phyloP scores from a whole-genome alignment of 495 filamentous ascomycete species.

The Xylaria sp. region DNA sequence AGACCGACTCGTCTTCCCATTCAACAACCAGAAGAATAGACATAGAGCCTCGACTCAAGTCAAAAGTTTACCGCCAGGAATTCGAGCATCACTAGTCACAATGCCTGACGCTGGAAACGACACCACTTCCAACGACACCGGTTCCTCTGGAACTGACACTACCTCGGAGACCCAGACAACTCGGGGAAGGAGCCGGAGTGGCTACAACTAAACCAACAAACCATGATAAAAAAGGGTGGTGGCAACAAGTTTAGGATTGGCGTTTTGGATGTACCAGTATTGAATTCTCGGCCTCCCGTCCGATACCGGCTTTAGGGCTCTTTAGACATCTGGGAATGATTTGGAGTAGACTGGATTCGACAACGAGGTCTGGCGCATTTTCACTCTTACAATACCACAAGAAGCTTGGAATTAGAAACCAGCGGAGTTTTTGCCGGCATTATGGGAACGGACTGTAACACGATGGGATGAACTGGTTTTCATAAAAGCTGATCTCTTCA shows the following conservation, averaged over 20 bases:
- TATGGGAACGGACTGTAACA: conserved; percentile 15
- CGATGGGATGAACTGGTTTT: conserved; percentile 13
- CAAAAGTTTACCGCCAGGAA: no score
- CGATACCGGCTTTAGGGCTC: neutral
- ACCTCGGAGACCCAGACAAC: conserved; percentile 20
- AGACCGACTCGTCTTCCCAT: no score
- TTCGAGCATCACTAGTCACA: neutral
- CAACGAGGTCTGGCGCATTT: conserved; percentile 7
- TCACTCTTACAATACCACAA: conserved; percentile 5
- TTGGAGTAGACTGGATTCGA: conserved; percentile 20
- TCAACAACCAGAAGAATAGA: no score
- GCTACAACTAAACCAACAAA: conserved; percentile 25
- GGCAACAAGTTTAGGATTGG: conserved; percentile 5
- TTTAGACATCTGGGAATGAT: conserved; percentile 9
- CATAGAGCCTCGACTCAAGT: no score
- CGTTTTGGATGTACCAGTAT: conserved; percentile 16
- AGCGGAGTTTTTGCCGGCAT: neutral
- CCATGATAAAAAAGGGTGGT: neutral
- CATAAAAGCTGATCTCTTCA: neutral
- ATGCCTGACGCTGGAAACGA: conserved; percentile 30
- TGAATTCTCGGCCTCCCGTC: neutral
- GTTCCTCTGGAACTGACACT: conserved; percentile 17
- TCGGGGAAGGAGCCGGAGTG: conserved; percentile 28
- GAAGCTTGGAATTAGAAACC: conserved; percentile 7
- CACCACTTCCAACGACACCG: conserved; percentile 24